Evolutionary conservation across 2,329 filamentous ascomycete genomes (phyloP), one percentile per base, ranked within the genome.

Genomic region (Aspergillus intermedius): DNA sequence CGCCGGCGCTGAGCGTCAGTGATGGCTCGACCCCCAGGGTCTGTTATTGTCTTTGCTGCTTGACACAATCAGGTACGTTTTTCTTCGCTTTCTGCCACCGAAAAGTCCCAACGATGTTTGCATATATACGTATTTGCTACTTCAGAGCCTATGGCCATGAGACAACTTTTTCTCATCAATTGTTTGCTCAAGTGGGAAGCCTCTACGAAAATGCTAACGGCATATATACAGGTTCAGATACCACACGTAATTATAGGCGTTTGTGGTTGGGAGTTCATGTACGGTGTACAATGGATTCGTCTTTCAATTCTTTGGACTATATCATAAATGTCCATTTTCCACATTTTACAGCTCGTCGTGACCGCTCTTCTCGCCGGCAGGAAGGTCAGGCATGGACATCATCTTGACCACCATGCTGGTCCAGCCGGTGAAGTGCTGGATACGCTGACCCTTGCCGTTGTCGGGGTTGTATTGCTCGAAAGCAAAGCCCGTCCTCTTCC

Each of bases 91-190:
- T 7, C 25, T 9, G 7, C 8, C 2, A 22, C 4, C 10, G 4
- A 30, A 30, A 30, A 51, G 59, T 72, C 78, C 78, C 83, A 72
- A 93, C 90, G 91, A 97, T 97, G 91, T 81, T 86, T 87, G 82
- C 84, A 86, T 83, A 71, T 74, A 72, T 78, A 90, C 89, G 91
- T 97, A 97, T 97, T 97, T 97, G 93, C 93, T 97, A 97, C 93
- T 98, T 97, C 91, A 96, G 93, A 98, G 90, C 89, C 83, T 68
- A 4, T 30, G 25, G 25, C 25, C 25, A 30, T 30, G 25, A 30
- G 25, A 30, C 25, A 28, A 30, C n/a, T n/a, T n/a, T n/a, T n/a
- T n/a, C 1, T 12, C 3, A 12, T 30, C 25, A 4, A 30, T 12
- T 30, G 25, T 30, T 4, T 12, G 25, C 25, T 30, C 4, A 12